Percentiles rank a stretch among this genome's conserved stretches.
Evolutionary conservation across 768 basidiomycete species (phyloP).

Genomic region (Boletellus ananas): DNA sequence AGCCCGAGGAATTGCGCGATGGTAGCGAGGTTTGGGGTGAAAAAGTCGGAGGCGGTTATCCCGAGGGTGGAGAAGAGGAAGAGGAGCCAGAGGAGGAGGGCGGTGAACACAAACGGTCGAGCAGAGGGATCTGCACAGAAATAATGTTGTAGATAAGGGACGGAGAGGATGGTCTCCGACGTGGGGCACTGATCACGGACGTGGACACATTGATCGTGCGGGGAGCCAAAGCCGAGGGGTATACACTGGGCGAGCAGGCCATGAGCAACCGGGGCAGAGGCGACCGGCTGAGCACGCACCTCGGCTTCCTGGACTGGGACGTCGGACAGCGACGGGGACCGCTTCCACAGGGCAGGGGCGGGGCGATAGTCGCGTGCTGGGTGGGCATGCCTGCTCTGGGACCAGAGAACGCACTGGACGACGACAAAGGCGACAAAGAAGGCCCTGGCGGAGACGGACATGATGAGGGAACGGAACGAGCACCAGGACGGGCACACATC

Average conservation of each 20-base stretch:
- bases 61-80: slow-evolving; percentile 97
- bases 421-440: slow-evolving; percentile 51
- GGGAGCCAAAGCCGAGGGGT: slow-evolving; percentile 51
- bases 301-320: not conserved
- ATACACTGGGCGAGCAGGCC: slow-evolving; percentile 46
- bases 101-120: slow-evolving; percentile 59
- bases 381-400: slow-evolving; percentile 50
- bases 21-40: slow-evolving; percentile 92
- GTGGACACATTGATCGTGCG: slow-evolving; percentile 58
- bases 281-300: slow-evolving; percentile 1
- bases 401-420: slow-evolving; percentile 63
- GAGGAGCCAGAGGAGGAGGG: slow-evolving; percentile 70
- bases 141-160: slow-evolving; percentile 66
- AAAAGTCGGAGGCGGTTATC: slow-evolving; percentile 94
- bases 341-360: slow-evolving; percentile 10
- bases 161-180: slow-evolving; percentile 61
- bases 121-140: slow-evolving; percentile 58
- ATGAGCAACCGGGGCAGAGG: not conserved
- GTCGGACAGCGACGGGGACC: not conserved
- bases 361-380: slow-evolving; percentile 3
- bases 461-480: not conserved
- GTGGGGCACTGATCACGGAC: slow-evolving; percentile 54
- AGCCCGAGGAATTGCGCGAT: slow-evolving; percentile 82
- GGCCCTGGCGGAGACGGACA: slow-evolving; percentile 49
- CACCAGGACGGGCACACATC: not conserved